These are phyloP conservation scores for Plantago major DNA, from an alignment of 257 asterid species.

Conservation along the genomic window DNA sequence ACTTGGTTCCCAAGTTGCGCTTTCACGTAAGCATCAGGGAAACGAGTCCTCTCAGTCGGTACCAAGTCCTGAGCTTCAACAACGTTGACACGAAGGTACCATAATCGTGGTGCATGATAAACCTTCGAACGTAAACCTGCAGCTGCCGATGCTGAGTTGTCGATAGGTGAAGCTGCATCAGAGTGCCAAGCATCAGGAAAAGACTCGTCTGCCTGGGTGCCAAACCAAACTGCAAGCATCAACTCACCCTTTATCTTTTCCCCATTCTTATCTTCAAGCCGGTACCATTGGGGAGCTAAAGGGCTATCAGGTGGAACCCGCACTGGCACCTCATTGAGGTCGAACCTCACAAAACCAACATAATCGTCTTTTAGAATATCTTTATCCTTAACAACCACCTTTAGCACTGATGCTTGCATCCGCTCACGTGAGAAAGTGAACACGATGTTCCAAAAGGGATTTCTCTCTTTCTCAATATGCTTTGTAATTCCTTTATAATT, in stretches of 20 bases:
- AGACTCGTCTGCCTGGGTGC: conserved; percentile 77
- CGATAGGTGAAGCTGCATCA: conserved; percentile 41
- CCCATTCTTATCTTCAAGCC: conserved; percentile 50
- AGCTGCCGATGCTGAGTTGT: conserved; percentile 7
- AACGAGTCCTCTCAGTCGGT: conserved; percentile 49
- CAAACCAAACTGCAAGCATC: conserved; percentile 80
- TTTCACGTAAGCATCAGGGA: conserved; percentile 54
- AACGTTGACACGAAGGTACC: conserved; percentile 70
- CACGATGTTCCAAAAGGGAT: conserved; percentile 61
- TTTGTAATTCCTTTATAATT: conserved; percentile 69
- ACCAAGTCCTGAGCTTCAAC: conserved; percentile 71
- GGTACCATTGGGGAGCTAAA: conserved; percentile 73
- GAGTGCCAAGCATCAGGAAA: conserved; percentile 80
- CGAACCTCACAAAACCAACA: conserved; percentile 57
- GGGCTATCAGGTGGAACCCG: conserved; percentile 86
- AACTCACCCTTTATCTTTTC: conserved; percentile 50
- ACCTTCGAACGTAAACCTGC: conserved; percentile 51
- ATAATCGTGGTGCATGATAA: conserved; percentile 55
- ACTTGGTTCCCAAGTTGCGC: conserved; percentile 69
- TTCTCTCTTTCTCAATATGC: conserved; percentile 48
- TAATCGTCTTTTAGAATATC: conserved; percentile 62
- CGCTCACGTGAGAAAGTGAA: conserved; percentile 69
- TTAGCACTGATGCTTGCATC: conserved; percentile 55
- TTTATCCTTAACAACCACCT: conserved; percentile 52
- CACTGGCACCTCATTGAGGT: conserved; percentile 66